These are phyloP conservation scores for Nepenthes gracilis DNA, from an alignment of 148 eudicot genomes.

Conservation along the genomic window DNA sequence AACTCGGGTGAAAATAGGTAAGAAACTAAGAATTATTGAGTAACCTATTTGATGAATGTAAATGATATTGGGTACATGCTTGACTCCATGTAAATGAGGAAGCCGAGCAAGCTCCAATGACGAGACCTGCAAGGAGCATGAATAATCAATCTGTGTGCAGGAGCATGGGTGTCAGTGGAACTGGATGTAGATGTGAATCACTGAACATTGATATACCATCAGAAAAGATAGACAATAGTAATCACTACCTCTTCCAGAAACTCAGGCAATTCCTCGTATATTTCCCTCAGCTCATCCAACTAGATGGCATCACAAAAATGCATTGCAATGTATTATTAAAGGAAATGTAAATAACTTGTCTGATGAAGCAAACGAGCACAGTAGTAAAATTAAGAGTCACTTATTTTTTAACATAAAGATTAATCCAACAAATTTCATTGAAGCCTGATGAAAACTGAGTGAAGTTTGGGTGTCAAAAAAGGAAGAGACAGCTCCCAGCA, in stretches of 20 bases:
- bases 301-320: conserved; percentile 15
- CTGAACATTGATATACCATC: conserved; percentile 1
- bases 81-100: conserved; percentile 41
- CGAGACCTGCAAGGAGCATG: conserved; percentile 49
- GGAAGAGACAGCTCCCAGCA: too few species aligned
- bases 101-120: conserved; percentile 81
- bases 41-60: conserved; percentile 91
- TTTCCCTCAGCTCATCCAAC: conserved; percentile 96
- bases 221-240: not conserved
- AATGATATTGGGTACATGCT: conserved; percentile 46
- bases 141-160: not conserved
- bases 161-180: not conserved
- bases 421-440: too few species aligned
- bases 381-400: too few species aligned
- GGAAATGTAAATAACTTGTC: not conserved
- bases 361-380: too few species aligned
- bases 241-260: conserved; percentile 76
- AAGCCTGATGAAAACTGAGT: too few species aligned
- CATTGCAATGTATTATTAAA: not conserved
- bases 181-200: not conserved
- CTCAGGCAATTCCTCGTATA: conserved; percentile 92
- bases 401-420: too few species aligned
- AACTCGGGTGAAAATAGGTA: not conserved
- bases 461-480: too few species aligned
- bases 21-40: conserved; percentile 8